Percentiles rank a stretch among this genome's conserved stretches.
Conservation (phyloP, 306 rosid genomes). For the Casuarina cunninghamiana region DNA sequence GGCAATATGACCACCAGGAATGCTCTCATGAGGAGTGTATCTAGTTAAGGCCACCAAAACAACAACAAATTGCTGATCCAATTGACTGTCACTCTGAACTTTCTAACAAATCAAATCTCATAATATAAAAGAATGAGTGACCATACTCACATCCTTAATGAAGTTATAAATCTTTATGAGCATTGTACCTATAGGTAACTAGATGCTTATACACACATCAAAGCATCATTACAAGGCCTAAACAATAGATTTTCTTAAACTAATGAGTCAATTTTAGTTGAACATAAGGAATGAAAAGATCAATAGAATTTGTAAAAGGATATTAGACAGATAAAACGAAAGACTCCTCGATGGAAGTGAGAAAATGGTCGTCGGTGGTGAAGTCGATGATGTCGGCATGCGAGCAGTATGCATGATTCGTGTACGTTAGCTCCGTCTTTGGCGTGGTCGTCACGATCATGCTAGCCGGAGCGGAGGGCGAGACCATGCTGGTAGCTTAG, state of each 20-base stretch:
- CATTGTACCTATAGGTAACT: neutral
- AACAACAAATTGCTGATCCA: neutral
- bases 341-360: slow-evolving; percentile 61
- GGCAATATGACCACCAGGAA: slow-evolving; percentile 65
- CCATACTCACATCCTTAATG: neutral
- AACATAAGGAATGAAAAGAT: neutral
- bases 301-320: slow-evolving; percentile 41
- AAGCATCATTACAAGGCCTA: no score
- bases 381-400: slow-evolving; percentile 61
- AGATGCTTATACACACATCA: no score
- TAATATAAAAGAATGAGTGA: neutral
- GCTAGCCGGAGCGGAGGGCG: slow-evolving; percentile 18
- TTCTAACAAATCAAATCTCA: neutral
- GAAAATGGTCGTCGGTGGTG: slow-evolving; percentile 57
- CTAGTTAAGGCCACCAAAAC: slow-evolving; percentile 58
- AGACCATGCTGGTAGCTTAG: no score
- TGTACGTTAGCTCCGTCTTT: slow-evolving; percentile 59
- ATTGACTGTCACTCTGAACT: slow-evolving; percentile 9
- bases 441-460: slow-evolving; percentile 78
- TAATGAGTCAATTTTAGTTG: neutral
- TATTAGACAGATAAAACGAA: slow-evolving; percentile 76
- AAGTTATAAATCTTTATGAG: neutral
- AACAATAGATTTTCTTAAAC: neutral
- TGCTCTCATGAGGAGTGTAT: slow-evolving; percentile 64
- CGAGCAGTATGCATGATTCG: slow-evolving; percentile 77